Evolutionary conservation across 2,329 filamentous ascomycete genomes (phyloP).

Genomic region (Talaromyces verruculosus): DNA sequence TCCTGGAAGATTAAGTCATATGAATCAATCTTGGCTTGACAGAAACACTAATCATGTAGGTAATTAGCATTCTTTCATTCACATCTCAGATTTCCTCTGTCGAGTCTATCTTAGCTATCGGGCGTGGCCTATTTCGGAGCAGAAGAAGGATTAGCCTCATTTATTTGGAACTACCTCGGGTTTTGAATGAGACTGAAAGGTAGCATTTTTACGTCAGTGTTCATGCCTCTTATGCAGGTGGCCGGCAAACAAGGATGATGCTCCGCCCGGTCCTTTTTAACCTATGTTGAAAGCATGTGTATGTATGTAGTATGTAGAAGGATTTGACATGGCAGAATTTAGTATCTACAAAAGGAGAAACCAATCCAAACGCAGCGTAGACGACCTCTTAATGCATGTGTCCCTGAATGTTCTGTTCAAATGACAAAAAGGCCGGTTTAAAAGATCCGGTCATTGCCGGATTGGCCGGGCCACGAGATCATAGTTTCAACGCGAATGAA

Average conservation of each 20-base stretch:
- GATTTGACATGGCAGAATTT: background rate
- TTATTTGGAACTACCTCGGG: background rate
- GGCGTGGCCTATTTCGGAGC: background rate
- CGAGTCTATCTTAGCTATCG: background rate
- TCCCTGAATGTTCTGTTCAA: background rate
- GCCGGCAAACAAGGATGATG: background rate
- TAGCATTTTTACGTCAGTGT: background rate
- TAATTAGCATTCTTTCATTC: background rate
- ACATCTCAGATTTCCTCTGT: background rate
- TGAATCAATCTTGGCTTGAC: background rate
- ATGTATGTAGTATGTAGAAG: background rate
- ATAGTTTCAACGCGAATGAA: background rate
- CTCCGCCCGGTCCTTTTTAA: background rate
- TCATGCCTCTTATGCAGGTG: background rate
- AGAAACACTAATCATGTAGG: background rate
- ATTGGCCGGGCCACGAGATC: background rate
- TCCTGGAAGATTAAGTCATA: background rate
- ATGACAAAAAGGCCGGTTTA: background rate
- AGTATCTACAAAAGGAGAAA: background rate
- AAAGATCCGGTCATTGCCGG: background rate
- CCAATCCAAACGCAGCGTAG: background rate
- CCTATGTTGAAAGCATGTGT: background rate
- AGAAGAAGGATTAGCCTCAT: background rate
- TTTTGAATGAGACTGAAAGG: background rate
- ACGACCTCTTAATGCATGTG: background rate